Base-by-base conservation (phyloP, 345 rosid genomes). In the Aquilaria sinensis region DNA sequence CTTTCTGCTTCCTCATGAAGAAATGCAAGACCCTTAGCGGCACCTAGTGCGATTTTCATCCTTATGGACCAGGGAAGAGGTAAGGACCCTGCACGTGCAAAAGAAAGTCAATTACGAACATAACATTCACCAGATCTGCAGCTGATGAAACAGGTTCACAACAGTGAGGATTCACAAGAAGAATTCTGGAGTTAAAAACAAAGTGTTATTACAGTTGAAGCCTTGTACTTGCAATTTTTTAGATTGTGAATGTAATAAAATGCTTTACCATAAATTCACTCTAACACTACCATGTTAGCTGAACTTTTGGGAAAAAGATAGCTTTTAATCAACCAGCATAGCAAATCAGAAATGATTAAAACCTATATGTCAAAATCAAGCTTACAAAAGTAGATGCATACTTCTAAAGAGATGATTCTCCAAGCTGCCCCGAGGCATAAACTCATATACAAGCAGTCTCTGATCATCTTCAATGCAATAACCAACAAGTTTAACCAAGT, bases 351-450 rank as follows among this genome's bases (percentile, higher is more conserved):
- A 23, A 23, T 13, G 13, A 60, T 60, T 48, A 6, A 13, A 49
- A 31, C 46, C 50, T 61, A 61, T 11, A 2, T 61, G 50, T 61
- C 55, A 30, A 30, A 49, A 61, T 49, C 43, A 23, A 2, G 45
- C 50, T 61, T 31, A 61, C 30, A 41, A 60, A 50, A 47, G 43
- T 31, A 61, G 12, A 31, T 41, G 61, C 83, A 16, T 75, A 84
- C 89, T 78, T 69, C 89, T 64, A 58, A 81, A 84, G 10, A 84
- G 80, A 61, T 84, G 89, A 62, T 84, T 84, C 76, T 84, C 86
- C 69, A 84, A 73, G 77, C 88, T 83, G 76, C 88, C 85, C 15
- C 82, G 79, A 74, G 85, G 83, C 85, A 80, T 80, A 50, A 83
- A 80, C 76, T 78, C 88, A 41, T 83, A 83, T 1, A 72, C 88